These are phyloP conservation scores for Ophiostoma pallidulum DNA, from an alignment of 2,329 filamentous ascomycete species.

Conservation along the genomic window DNA sequence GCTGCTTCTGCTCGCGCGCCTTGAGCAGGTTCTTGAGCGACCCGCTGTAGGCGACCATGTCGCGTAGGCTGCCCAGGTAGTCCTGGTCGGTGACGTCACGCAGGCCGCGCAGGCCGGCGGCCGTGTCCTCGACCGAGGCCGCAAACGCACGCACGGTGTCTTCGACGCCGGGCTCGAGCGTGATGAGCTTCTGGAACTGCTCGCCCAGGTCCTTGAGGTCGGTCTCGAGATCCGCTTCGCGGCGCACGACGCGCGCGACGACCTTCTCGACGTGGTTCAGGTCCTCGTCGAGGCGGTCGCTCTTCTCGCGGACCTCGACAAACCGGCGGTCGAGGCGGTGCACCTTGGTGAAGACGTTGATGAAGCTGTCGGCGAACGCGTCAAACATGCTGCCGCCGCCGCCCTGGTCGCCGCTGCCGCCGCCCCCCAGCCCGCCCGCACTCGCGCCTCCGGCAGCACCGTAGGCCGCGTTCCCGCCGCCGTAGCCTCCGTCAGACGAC, in stretches of 20 bases:
- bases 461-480: conserved; percentile 30
- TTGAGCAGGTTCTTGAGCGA: conserved; percentile 82
- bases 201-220: conserved; percentile 85
- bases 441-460: conserved; percentile 36
- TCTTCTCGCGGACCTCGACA: conserved; percentile 84
- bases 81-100: conserved; percentile 92
- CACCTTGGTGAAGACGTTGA: conserved; percentile 94
- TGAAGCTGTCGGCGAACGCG: conserved; percentile 88
- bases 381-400: conserved; percentile 58
- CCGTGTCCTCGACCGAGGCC: conserved; percentile 74
- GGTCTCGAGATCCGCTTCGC: conserved; percentile 76
- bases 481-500: conserved; percentile 33
- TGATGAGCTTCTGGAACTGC: conserved; percentile 89
- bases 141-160: conserved; percentile 76
- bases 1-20: conserved; percentile 91
- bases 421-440: conserved; percentile 41
- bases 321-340: conserved; percentile 93
- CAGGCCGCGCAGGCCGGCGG: conserved; percentile 65
- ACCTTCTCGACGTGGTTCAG: conserved; percentile 90
- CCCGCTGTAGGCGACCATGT: conserved; percentile 92
- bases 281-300: conserved; percentile 90
- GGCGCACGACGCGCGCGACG: conserved; percentile 78
- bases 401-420: conserved; percentile 32
- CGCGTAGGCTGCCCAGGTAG: conserved; percentile 82
- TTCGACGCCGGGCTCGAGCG: conserved; percentile 80